Evolutionary conservation across 2,329 filamentous ascomycete species (phyloP).

Genomic region (Pseudogymnoascus sp.): DNA sequence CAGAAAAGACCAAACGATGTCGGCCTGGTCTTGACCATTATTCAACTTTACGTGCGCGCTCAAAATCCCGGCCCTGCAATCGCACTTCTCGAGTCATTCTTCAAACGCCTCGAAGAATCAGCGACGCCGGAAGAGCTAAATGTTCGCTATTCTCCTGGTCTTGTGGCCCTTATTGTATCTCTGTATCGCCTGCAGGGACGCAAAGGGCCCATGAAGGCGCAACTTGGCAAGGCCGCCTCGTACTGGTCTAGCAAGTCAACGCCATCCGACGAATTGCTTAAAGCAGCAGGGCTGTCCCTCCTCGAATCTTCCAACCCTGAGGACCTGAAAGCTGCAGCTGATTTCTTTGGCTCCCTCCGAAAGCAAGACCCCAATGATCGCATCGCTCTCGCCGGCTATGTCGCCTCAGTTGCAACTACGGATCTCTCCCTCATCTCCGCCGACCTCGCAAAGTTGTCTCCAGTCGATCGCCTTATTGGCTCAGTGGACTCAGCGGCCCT

Average conservation of each 20-base stretch:
- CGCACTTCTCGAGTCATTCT: constrained; percentile 66
- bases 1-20: constrained; percentile 73
- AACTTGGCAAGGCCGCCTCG: constrained; percentile 70
- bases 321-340: constrained; percentile 63
- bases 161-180: constrained; percentile 73
- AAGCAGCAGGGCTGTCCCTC: constrained; percentile 75
- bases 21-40: constrained; percentile 69
- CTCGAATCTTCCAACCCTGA: constrained; percentile 65
- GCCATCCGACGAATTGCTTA: constrained; percentile 59
- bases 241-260: constrained; percentile 69
- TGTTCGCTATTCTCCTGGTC: constrained; percentile 73
- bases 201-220: constrained; percentile 61
- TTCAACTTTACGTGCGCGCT: constrained; percentile 71
- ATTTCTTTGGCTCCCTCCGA: constrained; percentile 72
- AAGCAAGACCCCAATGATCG: constrained; percentile 59
- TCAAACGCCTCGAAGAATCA: constrained; percentile 63
- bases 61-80: constrained; percentile 70
- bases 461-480: constrained; percentile 54
- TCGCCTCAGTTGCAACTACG: constrained; percentile 68
- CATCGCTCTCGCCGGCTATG: constrained; percentile 71
- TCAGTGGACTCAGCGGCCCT: constrained; percentile 57
- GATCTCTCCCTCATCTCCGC: constrained; percentile 50
- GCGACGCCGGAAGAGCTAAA: constrained; percentile 52
- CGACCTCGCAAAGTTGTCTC: constrained; percentile 51
- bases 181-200: constrained; percentile 74